These are phyloP conservation scores for Ceratocystis cubensis DNA, from an alignment of 2,329 filamentous ascomycete species.

Conservation along the genomic window DNA sequence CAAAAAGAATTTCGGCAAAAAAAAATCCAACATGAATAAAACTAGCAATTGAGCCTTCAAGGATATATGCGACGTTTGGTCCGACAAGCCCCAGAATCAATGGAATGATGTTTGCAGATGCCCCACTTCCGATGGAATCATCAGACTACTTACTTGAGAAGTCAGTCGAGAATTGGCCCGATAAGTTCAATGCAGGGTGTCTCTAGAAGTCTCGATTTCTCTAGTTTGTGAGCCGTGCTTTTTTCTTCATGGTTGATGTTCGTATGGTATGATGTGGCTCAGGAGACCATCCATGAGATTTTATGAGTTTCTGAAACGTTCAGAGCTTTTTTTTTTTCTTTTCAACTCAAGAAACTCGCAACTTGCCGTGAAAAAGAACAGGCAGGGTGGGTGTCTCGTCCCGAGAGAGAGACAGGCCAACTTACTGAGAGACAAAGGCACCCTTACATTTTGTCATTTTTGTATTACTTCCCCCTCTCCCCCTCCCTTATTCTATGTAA, in stretches of 20 bases:
- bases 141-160: conserved; percentile 4
- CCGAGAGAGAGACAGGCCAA: neutral
- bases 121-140: conserved; percentile 5
- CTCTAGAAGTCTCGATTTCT: neutral
- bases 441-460: too few relatives aligned
- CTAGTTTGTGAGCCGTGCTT: neutral
- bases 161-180: conserved; percentile 4
- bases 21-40: neutral
- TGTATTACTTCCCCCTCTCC: too few relatives aligned
- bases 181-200: conserved; percentile 9
- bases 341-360: neutral
- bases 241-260: neutral
- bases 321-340: neutral
- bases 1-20: neutral
- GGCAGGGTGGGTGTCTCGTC: neutral
- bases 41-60: neutral
- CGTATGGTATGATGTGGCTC: neutral
- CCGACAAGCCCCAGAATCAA: neutral
- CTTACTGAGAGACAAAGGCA: too few relatives aligned
- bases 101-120: conserved; percentile 20
- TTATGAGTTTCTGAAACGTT: neutral
- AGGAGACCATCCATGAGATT: neutral
- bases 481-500: too few relatives aligned
- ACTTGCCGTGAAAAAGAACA: neutral
- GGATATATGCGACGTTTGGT: neutral